phyloP scores from a whole-genome alignment of 2,329 filamentous ascomycete genomes.

The Colletotrichum tropicale region DNA sequence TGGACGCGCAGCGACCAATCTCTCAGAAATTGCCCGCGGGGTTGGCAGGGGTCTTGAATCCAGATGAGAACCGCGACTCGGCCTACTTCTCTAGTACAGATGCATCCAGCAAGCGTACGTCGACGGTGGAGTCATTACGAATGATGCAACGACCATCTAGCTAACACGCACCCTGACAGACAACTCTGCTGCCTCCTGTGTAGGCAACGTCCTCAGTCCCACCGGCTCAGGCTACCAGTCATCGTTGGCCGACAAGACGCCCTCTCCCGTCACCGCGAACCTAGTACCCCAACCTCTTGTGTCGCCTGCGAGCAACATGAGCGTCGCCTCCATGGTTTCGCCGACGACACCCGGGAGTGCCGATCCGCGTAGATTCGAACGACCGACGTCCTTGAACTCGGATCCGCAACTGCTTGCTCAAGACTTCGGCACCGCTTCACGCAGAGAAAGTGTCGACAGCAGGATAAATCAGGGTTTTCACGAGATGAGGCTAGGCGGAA shows the following conservation, averaged over 20 bases:
- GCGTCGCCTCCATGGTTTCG: slow-evolving; percentile 69
- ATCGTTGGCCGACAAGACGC: slow-evolving; percentile 63
- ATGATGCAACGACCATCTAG: slow-evolving; percentile 2
- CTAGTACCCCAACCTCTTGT: slow-evolving; percentile 56
- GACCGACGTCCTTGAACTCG: slow-evolving; percentile 41
- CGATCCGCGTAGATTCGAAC: slow-evolving; percentile 49
- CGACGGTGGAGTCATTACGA: neutral
- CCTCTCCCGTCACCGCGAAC: slow-evolving; percentile 61
- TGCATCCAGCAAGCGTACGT: slow-evolving; percentile 47
- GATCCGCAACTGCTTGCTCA: slow-evolving; percentile 31
- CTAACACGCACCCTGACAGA: slow-evolving; percentile 33
- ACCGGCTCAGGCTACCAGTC: slow-evolving; percentile 53
- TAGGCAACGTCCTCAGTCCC: slow-evolving; percentile 17
- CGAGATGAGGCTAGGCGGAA: slow-evolving; percentile 70
- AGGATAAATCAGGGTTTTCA: slow-evolving; percentile 75
- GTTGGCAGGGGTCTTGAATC: slow-evolving; percentile 56
- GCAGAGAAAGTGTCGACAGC: slow-evolving; percentile 81
- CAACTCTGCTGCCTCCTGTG: slow-evolving; percentile 48
- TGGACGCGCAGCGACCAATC: slow-evolving; percentile 21
- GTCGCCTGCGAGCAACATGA: slow-evolving; percentile 67
- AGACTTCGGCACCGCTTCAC: slow-evolving; percentile 53
- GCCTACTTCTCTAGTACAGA: slow-evolving; percentile 49
- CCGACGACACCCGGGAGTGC: slow-evolving; percentile 54
- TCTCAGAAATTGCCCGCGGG: slow-evolving; percentile 53
- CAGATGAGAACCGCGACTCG: slow-evolving; percentile 51